These are phyloP conservation scores for Penicillium sp. DNA, from an alignment of 2,329 filamentous ascomycete species.

Conservation along the genomic window DNA sequence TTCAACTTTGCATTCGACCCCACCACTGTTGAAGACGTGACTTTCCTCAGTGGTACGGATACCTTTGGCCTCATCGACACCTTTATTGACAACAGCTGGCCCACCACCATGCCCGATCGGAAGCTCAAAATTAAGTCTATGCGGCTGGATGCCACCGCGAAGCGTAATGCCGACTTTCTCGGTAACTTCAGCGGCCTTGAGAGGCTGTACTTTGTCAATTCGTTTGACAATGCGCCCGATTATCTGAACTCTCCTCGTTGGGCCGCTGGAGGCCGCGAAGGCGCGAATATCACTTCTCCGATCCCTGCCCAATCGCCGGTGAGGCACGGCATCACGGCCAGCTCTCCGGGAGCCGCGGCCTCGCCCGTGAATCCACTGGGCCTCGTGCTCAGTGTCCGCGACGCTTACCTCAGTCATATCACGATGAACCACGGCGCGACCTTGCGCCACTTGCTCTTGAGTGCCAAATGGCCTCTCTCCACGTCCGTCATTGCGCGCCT, in stretches of 20 bases:
- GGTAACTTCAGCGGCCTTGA: slow-evolving; percentile 42
- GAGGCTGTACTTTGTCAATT: slow-evolving; percentile 48
- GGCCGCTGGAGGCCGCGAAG: slow-evolving; percentile 7
- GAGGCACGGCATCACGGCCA: slow-evolving; percentile 12
- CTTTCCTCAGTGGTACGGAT: slow-evolving; percentile 48
- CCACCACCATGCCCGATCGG: slow-evolving; percentile 23
- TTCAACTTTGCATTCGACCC: slow-evolving; percentile 43
- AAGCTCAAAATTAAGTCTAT: slow-evolving; percentile 43
- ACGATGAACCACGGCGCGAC: slow-evolving; percentile 46
- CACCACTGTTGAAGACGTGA: slow-evolving; percentile 42
- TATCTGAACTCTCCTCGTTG: slow-evolving; percentile 29
- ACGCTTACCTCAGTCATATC: slow-evolving; percentile 48
- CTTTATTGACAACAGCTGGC: slow-evolving; percentile 55
- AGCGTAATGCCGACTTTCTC: slow-evolving; percentile 41
- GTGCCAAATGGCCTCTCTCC: slow-evolving; percentile 50
- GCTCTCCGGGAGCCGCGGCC: slow-evolving; percentile 19
- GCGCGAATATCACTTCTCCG: slow-evolving; percentile 26
- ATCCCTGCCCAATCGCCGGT: slow-evolving; percentile 13
- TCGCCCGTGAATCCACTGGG: slow-evolving; percentile 21
- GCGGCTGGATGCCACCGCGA: slow-evolving; percentile 45
- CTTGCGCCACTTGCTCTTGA: slow-evolving; percentile 52
- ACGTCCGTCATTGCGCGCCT: slow-evolving; percentile 46
- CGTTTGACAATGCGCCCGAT: slow-evolving; percentile 25
- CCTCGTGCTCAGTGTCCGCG: slow-evolving; percentile 30
- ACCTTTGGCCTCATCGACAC: slow-evolving; percentile 36